phyloP scores from a whole-genome alignment of 2,329 filamentous ascomycete genomes.

The Calonectria fujianensis region DNA sequence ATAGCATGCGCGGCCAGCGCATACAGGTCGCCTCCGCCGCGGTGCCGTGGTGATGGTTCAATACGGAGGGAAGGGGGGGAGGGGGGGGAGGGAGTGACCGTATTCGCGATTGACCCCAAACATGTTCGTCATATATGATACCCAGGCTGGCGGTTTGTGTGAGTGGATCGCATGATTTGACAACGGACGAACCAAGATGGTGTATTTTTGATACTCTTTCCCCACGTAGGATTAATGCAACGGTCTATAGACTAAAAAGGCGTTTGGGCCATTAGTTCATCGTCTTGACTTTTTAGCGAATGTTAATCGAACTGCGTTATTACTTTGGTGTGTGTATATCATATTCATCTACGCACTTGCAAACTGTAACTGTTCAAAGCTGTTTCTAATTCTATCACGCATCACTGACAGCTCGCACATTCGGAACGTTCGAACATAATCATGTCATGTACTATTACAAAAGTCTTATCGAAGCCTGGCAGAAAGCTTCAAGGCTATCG shows the following conservation, averaged over 20 bases:
- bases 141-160: conserved; percentile 1
- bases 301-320: neutral
- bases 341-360: neutral
- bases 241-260: conserved; percentile 3
- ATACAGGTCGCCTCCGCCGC: conserved; percentile 34
- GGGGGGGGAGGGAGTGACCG: neutral
- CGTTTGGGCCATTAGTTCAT: conserved; percentile 14
- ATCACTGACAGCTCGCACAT: neutral
- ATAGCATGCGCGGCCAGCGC: conserved; percentile 53
- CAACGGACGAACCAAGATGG: conserved; percentile 5
- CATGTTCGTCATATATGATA: neutral
- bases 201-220: neutral
- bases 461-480: conserved; percentile 41
- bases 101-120: neutral
- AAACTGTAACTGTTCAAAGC: neutral
- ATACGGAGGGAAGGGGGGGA: neutral
- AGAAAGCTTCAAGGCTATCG: conserved; percentile 41
- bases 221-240: conserved; percentile 6
- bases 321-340: neutral
- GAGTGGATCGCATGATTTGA: conserved; percentile 7
- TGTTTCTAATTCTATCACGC: neutral
- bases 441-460: conserved; percentile 51
- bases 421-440: conserved; percentile 22
- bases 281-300: no score
- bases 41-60: neutral